Conservation (phyloP, 768 basidiomycete species). For the Lanmaoa pseudosensibilis region DNA sequence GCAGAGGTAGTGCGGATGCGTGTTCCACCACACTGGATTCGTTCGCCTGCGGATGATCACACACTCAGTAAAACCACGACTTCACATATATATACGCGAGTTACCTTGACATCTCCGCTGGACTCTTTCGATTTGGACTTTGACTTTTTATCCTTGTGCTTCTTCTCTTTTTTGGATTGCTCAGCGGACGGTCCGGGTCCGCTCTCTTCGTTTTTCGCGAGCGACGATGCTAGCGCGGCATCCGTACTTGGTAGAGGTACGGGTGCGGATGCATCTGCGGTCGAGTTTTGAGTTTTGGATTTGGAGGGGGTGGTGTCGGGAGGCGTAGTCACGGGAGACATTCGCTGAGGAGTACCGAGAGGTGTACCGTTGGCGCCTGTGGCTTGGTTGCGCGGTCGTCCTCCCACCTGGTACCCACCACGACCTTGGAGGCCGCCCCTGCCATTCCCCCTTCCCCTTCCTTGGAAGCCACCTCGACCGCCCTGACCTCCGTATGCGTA, state of each 20-base stretch:
- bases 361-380: constrained; percentile 76
- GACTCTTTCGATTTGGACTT: constrained; percentile 14
- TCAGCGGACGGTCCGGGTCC: not conserved
- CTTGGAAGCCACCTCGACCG: constrained; percentile 13
- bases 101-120: constrained; percentile 11
- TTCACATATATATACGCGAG: constrained; percentile 1
- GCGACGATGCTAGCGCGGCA: not conserved
- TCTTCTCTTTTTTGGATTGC: constrained; percentile 21
- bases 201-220: constrained; percentile 2
- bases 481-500: constrained; percentile 12
- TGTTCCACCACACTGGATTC: not conserved
- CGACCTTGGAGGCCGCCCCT: constrained; percentile 31
- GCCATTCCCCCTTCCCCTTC: constrained; percentile 37
- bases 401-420: constrained; percentile 29
- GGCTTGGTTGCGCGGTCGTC: constrained; percentile 21
- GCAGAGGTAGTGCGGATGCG: not conserved
- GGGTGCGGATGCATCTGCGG: not conserved
- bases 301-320: constrained; percentile 6
- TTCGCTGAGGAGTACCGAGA: constrained; percentile 59
- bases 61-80: constrained; percentile 10
- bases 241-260: not conserved
- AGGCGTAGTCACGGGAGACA: constrained; percentile 42
- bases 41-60: constrained; percentile 2
- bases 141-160: constrained; percentile 19
- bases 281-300: not conserved